These are phyloP conservation scores for Warburgia ugandensis DNA, from an alignment of 164 flowering plant genomes.

Conservation along the genomic window DNA sequence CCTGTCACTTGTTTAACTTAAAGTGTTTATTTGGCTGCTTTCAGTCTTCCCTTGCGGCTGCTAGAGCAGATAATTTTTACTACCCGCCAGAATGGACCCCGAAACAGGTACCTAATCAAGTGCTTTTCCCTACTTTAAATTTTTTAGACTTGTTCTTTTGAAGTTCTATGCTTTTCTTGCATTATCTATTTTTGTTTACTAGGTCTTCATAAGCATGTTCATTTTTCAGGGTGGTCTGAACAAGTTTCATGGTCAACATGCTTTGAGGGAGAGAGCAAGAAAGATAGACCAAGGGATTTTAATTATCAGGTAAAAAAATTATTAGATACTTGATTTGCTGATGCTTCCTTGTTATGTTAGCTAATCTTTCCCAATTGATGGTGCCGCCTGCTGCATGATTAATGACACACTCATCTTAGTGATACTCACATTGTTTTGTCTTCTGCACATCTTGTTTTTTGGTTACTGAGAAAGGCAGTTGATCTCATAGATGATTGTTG, in stretches of 20 bases:
- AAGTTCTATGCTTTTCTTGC: neutral
- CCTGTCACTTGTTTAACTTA: conserved; percentile 4
- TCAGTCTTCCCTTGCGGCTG: conserved; percentile 99
- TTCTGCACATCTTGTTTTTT: neutral
- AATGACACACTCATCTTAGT: neutral
- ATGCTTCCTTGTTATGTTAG: neutral
- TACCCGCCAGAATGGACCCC: conserved; percentile 99
- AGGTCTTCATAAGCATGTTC: conserved; percentile 7
- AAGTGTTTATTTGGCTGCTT: conserved; percentile 15
- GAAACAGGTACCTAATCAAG: conserved; percentile 41
- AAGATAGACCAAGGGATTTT: conserved; percentile 93
- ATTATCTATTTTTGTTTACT: neutral
- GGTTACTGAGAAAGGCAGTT: neutral
- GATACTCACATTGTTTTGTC: neutral
- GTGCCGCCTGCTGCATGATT: neutral
- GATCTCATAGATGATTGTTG: neutral
- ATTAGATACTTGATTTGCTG: neutral
- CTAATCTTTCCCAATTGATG: neutral
- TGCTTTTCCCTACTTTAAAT: neutral
- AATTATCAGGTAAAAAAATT: conserved; percentile 69
- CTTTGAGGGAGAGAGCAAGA: conserved; percentile 93
- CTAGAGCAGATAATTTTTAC: conserved; percentile 97
- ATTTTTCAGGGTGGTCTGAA: conserved; percentile 70
- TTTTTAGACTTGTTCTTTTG: neutral
- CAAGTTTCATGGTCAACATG: conserved; percentile 98